These are phyloP conservation scores for Talaromyces liani DNA, from an alignment of 495 filamentous ascomycete species.

Conservation along the genomic window DNA sequence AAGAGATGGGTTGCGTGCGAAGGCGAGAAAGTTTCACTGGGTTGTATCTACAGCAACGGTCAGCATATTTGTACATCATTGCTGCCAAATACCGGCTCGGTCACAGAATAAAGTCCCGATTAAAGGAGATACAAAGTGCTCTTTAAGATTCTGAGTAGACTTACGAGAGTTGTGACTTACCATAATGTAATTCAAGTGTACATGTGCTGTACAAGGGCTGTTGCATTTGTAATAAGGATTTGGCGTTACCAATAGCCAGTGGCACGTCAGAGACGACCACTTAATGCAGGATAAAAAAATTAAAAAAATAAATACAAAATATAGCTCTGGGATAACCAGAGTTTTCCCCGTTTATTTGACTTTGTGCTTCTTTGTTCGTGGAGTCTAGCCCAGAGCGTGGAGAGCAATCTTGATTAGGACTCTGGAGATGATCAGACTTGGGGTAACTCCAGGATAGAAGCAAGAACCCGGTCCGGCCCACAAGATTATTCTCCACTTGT, in stretches of 20 bases:
- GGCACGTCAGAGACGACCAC: background rate
- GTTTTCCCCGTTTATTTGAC: background rate
- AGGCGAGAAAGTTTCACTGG: constrained; percentile 1
- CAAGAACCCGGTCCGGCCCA: background rate
- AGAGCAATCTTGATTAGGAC: background rate
- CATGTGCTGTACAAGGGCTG: background rate
- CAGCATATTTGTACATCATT: constrained; percentile 8
- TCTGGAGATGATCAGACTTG: background rate
- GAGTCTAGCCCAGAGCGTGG: background rate
- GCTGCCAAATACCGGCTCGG: constrained; percentile 3
- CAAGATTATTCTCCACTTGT: background rate
- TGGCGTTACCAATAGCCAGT: background rate
- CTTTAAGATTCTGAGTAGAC: background rate
- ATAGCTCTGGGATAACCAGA: background rate
- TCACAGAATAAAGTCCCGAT: background rate
- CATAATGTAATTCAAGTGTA: background rate
- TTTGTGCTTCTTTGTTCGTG: background rate
- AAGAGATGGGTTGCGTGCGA: background rate
- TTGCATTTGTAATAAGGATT: background rate
- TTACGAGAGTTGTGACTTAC: background rate
- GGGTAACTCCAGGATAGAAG: background rate
- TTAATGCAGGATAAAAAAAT: background rate
- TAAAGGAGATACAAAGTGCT: background rate
- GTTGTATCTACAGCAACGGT: constrained; percentile 10
- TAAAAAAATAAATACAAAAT: background rate